Percentiles rank a stretch among this genome's conserved stretches.
Conservation (phyloP, 2,329 filamentous ascomycete genomes). For the Phialocephala subalpina region DNA sequence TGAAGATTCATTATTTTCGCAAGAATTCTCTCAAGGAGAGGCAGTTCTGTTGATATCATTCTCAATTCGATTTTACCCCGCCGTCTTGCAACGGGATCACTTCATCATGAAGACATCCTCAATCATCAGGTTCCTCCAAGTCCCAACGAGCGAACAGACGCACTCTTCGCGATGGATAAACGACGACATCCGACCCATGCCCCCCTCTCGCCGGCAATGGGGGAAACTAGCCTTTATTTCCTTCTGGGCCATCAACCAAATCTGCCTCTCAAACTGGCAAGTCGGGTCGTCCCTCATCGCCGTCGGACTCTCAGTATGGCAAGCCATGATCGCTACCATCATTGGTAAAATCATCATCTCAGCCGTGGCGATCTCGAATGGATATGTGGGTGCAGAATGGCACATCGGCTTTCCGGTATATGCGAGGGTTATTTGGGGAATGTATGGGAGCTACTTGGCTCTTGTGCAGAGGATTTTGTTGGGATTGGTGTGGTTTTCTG, state of each 20-base stretch:
- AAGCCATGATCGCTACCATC: constrained; percentile 49
- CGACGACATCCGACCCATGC: constrained; percentile 57
- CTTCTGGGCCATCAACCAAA: constrained; percentile 51
- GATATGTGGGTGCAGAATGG: constrained; percentile 49
- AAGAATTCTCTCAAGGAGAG: not conserved
- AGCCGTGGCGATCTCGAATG: constrained; percentile 46
- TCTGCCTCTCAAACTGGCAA: constrained; percentile 32
- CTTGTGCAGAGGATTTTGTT: constrained; percentile 51
- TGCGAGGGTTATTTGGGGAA: constrained; percentile 50
- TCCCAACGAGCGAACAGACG: constrained; percentile 33
- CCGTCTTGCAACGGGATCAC: not conserved
- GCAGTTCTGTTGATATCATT: not conserved
- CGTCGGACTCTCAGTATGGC: constrained; percentile 50
- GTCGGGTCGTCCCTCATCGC: constrained; percentile 43
- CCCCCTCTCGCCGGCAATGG: constrained; percentile 49
- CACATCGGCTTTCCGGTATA: constrained; percentile 54
- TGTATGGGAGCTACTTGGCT: constrained; percentile 50
- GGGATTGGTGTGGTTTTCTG: constrained; percentile 47
- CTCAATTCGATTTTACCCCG: not conserved
- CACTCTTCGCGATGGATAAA: constrained; percentile 50
- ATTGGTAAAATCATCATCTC: constrained; percentile 49
- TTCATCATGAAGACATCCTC: constrained; percentile 9
- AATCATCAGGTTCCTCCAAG: constrained; percentile 17
- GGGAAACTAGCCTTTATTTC: constrained; percentile 47
- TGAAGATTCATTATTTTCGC: not conserved